Evolutionary conservation across 2,329 filamentous ascomycete species (phyloP), one percentile per base, ranked within the genome.

Genomic region (Cladosporium austrohemisphaericum): DNA sequence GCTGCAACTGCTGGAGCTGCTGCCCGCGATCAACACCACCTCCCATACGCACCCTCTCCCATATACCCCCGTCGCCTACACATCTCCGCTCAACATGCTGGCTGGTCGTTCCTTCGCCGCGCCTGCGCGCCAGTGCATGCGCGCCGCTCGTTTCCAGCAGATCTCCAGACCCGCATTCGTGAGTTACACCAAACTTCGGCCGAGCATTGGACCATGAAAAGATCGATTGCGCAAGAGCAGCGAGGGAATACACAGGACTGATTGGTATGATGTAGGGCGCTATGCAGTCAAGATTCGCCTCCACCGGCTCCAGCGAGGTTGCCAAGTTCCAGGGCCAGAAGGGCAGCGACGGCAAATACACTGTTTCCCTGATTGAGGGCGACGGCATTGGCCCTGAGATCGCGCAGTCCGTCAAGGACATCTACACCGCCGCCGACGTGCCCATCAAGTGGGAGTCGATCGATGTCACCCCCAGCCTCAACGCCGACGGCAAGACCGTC

Each of bases 361-460:
- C 88, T 51, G 93, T 98, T 66, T 92, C 88, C 64, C 79, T 98
- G 74, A 98, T 98, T 60, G 94, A 98, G 80, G 93, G 94, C 75
- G 94, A 98, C 68, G 93, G 93, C 70, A 98, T 98, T 70, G 93
- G 93, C 55, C 93, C 93, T 57, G 92, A 98, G 77, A 98, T 98
- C 69, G 84, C 93, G 59, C 85, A 95, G 74, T 94, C 93, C 43
- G 91, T 98, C 68, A 98, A 97, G 83, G 88, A 96, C 72, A 98
- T 98, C 75, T 98, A 96, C 77, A 80, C 84, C 65, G 93, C 93
- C 64, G 93, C 93, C 65, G 88, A 94, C 72, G 92, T 95, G 76
- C 93, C 93, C 55, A 86, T 98, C 72, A 84, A 91, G 69, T 98
- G 93, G 93, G 94, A 98, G 73, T 85, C 91, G 55, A 86, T 96